Evolutionary conservation across 2,329 filamentous ascomycete genomes (phyloP).

Genomic region (Pestalotiopsis fici): DNA sequence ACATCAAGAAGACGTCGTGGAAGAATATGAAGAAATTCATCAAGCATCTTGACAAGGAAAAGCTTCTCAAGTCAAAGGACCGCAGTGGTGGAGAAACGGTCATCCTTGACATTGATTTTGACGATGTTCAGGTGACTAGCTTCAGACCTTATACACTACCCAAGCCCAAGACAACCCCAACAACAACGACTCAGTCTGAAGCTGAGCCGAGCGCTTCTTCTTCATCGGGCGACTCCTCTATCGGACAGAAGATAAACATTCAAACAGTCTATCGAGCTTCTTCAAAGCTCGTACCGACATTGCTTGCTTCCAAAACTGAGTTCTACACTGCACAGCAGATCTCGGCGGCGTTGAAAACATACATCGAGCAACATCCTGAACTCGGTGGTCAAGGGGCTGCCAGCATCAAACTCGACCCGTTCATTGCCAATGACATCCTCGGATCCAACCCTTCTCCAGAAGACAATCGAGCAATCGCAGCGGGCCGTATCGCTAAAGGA

Average conservation of each 20-base stretch:
- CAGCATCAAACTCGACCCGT: conserved; percentile 61
- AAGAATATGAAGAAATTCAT: conserved; percentile 72
- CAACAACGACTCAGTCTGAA: conserved; percentile 8
- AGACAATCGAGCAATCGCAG: conserved; percentile 53
- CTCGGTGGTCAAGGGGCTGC: conserved; percentile 60
- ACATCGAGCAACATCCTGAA: conserved; percentile 58
- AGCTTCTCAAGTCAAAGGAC: conserved; percentile 66
- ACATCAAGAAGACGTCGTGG: conserved; percentile 72
- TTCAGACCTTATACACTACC: conserved; percentile 66
- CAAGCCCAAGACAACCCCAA: conserved; percentile 33
- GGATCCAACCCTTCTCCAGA: conserved; percentile 38
- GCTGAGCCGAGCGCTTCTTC: not conserved
- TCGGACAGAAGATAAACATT: conserved; percentile 18
- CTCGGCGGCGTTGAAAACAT: conserved; percentile 55
- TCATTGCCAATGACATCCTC: conserved; percentile 63
- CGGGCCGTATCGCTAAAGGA: conserved; percentile 10
- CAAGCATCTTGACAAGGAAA: conserved; percentile 65
- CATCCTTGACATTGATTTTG: conserved; percentile 66
- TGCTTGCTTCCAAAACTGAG: conserved; percentile 36
- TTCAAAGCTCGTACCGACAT: conserved; percentile 37
- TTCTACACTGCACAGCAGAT: conserved; percentile 63
- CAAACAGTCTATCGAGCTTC: conserved; percentile 21
- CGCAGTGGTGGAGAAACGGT: conserved; percentile 64
- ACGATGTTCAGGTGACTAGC: conserved; percentile 49
- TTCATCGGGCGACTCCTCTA: not conserved